phyloP scores from a whole-genome alignment of 257 asterid species.

The Capsicum baccatum region DNA sequence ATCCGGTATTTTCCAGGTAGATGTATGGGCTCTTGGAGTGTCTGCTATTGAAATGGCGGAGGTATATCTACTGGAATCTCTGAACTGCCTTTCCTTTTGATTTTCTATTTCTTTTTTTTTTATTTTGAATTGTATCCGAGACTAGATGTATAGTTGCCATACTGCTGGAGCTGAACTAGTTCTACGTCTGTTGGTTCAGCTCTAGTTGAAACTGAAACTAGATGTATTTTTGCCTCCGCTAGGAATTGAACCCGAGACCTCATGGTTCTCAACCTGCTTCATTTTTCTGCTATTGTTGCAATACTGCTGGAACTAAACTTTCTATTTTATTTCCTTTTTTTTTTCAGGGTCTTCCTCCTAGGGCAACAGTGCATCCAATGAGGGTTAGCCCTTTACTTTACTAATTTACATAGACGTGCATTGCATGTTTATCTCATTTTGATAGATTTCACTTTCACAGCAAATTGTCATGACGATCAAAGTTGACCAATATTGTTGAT shows the following conservation, averaged over 20 bases:
- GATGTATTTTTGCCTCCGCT: background rate
- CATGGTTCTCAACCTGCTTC: background rate
- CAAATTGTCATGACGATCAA: constrained; percentile 6
- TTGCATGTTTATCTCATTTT: constrained; percentile 19
- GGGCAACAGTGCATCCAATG: constrained; percentile 99
- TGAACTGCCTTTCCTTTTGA: constrained; percentile 12
- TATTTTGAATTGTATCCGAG: background rate
- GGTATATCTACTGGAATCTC: constrained; percentile 50
- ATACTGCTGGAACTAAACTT: constrained; percentile 10
- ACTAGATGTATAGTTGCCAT: background rate
- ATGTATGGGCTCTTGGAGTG: constrained; percentile 99
- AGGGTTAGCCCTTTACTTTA: constrained; percentile 68
- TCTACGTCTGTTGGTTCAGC: background rate
- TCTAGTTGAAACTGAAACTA: background rate
- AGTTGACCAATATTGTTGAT: background rate
- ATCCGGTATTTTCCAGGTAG: constrained; percentile 63
- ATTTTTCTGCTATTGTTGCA: background rate
- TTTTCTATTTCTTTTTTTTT: background rate
- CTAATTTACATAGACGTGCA: background rate
- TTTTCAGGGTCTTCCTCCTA: constrained; percentile 93
- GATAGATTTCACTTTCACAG: background rate
- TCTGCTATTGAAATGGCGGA: constrained; percentile 99
- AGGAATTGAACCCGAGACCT: constrained; percentile 9
- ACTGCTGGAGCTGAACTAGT: constrained; percentile 25
- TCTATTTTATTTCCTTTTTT: constrained; percentile 37